Evolutionary conservation across 1,284 basidiomycete species (phyloP).

Genomic region (Ustilago nuda): DNA sequence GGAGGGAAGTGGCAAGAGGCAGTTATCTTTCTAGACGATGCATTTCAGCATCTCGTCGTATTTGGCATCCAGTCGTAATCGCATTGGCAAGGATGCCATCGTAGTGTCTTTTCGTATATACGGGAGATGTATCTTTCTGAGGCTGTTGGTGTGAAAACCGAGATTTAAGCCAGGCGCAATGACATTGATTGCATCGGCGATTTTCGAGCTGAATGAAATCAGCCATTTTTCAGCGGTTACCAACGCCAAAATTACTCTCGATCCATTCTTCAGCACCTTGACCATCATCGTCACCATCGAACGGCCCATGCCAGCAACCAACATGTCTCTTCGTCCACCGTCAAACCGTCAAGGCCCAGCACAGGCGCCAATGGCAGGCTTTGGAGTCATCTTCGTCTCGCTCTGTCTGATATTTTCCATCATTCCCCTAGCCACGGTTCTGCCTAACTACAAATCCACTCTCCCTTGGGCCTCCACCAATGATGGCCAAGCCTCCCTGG

Average conservation of each 20-base stretch:
- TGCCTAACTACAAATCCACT: constrained; percentile 13
- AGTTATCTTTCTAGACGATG: constrained; percentile 5
- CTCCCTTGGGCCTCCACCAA: not conserved
- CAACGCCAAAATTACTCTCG: not conserved
- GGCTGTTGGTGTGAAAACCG: not conserved
- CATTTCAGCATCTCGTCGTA: not conserved
- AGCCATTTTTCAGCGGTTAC: not conserved
- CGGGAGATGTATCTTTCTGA: not conserved
- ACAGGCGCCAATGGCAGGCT: constrained; percentile 34
- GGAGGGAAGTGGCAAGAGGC: not conserved
- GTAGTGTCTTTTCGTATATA: no score
- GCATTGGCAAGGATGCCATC: no score
- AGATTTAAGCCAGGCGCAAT: not conserved
- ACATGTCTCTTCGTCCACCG: not conserved
- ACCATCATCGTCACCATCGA: not conserved
- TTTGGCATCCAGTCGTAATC: not conserved
- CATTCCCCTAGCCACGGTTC: constrained; percentile 27
- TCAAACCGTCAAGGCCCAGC: constrained; percentile 6
- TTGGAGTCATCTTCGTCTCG: constrained; percentile 31
- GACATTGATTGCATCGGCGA: not conserved
- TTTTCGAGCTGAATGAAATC: not conserved
- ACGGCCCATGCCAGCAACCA: not conserved
- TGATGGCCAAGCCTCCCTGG: constrained; percentile 10
- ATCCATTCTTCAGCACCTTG: not conserved
- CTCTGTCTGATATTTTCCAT: constrained; percentile 37